Evolutionary conservation across 495 filamentous ascomycete species (phyloP).

Genomic region (Xylaria sp.): DNA sequence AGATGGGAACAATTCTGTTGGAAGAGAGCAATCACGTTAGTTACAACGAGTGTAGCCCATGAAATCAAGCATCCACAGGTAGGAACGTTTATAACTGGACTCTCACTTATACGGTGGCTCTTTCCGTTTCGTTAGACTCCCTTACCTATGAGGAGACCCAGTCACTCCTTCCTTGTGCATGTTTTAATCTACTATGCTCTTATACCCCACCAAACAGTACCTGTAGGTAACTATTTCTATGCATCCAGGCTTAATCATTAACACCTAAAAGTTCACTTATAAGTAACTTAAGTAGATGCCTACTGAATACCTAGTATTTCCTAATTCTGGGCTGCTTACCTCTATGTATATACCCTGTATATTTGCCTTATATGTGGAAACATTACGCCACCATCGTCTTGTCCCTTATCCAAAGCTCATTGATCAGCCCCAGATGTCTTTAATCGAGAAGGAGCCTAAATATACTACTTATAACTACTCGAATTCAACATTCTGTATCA

Average conservation of each 20-base stretch:
- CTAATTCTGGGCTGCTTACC: too few species aligned
- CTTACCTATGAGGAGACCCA: not conserved
- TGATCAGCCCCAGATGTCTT: too few species aligned
- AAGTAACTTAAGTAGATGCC: too few species aligned
- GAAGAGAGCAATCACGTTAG: too few species aligned
- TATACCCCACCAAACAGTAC: not conserved
- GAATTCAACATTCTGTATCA: too few species aligned
- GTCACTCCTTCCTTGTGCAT: not conserved
- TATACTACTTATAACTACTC: too few species aligned
- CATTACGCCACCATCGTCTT: too few species aligned
- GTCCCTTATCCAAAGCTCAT: too few species aligned
- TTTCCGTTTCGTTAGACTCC: not conserved
- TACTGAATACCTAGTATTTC: too few species aligned
- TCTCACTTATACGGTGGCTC: not conserved
- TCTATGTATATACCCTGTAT: too few species aligned
- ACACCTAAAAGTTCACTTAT: not conserved
- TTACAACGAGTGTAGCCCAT: not conserved
- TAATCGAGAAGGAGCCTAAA: too few species aligned
- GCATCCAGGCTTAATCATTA: not conserved
- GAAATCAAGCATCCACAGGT: not conserved
- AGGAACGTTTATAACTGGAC: not conserved
- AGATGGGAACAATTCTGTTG: not conserved
- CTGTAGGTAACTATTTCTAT: not conserved
- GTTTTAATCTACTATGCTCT: not conserved
- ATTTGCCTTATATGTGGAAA: too few species aligned